These are phyloP conservation scores for Rubus parviflorus DNA, from an alignment of 306 rosid species.

Conservation along the genomic window DNA sequence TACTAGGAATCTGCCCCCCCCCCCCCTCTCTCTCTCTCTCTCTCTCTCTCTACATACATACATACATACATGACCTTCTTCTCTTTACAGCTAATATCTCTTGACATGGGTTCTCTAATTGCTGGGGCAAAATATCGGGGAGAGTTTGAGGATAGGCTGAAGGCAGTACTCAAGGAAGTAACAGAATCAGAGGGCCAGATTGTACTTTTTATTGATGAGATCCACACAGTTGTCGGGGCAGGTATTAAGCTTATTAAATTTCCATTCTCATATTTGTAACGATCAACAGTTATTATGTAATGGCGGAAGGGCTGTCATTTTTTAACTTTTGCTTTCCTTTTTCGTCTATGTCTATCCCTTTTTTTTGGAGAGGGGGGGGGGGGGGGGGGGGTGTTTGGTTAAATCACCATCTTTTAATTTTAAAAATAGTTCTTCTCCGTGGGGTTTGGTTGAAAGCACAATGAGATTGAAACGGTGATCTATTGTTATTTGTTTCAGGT, in stretches of 20 bases:
- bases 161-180: conserved; percentile 98
- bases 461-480: conserved; percentile 12
- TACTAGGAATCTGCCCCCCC: conserved; percentile 5
- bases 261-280: neutral
- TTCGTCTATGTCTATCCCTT: neutral
- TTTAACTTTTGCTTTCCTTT: neutral
- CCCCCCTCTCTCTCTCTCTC: no score
- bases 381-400: no score
- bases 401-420: neutral
- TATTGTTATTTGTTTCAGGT: conserved; percentile 50
- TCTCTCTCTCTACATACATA: no score
- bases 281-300: neutral
- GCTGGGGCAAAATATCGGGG: conserved; percentile 99
- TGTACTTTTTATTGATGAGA: conserved; percentile 91
- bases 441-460: conserved; percentile 18
- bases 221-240: conserved; percentile 99
- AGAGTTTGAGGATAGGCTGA: conserved; percentile 98
- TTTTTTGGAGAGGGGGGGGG: no score
- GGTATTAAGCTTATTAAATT: conserved; percentile 48
- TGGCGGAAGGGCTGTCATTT: conserved; percentile 1
- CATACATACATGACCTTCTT: neutral
- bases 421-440: neutral
- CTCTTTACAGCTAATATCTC: conserved; percentile 81
- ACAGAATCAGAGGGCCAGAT: conserved; percentile 98
- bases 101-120: conserved; percentile 98